These are phyloP conservation scores for Apiospora phragmitis DNA, from an alignment of 2,329 filamentous ascomycete genomes.

Conservation along the genomic window DNA sequence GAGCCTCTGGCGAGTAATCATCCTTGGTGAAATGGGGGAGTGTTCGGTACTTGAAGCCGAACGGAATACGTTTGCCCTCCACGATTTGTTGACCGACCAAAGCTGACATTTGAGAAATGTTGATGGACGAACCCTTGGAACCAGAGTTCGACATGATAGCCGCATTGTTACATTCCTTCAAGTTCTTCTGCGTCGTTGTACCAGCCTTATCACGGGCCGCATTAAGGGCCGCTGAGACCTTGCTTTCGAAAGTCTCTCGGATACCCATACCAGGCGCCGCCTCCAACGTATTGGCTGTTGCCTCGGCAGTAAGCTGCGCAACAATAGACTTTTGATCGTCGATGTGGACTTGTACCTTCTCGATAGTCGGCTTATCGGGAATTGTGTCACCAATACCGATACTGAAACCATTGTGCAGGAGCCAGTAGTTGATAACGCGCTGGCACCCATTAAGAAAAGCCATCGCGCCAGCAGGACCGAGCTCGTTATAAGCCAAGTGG, in stretches of 20 bases:
- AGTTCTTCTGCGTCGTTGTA: slow-evolving; percentile 84
- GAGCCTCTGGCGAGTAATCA: slow-evolving; percentile 94
- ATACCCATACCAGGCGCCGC: slow-evolving; percentile 98
- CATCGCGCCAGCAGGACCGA: slow-evolving; percentile 82
- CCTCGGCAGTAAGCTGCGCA: slow-evolving; percentile 69
- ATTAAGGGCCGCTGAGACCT: slow-evolving; percentile 92
- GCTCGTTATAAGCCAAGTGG: slow-evolving; percentile 95
- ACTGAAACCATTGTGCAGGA: slow-evolving; percentile 93
- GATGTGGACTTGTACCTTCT: slow-evolving; percentile 81
- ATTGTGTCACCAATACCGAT: slow-evolving; percentile 99
- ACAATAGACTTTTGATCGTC: slow-evolving; percentile 81
- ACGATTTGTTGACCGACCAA: slow-evolving; percentile 97
- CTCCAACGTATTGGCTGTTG: slow-evolving; percentile 85
- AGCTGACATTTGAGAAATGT: slow-evolving; percentile 99
- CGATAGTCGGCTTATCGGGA: slow-evolving; percentile 81
- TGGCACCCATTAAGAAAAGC: slow-evolving; percentile 96
- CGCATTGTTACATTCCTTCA: slow-evolving; percentile 96
- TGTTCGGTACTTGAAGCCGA: slow-evolving; percentile 97
- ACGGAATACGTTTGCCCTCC: slow-evolving; percentile 97
- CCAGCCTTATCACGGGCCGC: slow-evolving; percentile 95
- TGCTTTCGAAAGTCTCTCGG: slow-evolving; percentile 96
- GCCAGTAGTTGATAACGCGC: slow-evolving; percentile 94
- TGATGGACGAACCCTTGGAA: slow-evolving; percentile 98
- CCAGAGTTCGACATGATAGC: slow-evolving; percentile 95
- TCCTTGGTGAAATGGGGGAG: slow-evolving; percentile 98